phyloP scores from a whole-genome alignment of 2,329 filamentous ascomycete genomes.

The Biscogniauxia mediterranea region DNA sequence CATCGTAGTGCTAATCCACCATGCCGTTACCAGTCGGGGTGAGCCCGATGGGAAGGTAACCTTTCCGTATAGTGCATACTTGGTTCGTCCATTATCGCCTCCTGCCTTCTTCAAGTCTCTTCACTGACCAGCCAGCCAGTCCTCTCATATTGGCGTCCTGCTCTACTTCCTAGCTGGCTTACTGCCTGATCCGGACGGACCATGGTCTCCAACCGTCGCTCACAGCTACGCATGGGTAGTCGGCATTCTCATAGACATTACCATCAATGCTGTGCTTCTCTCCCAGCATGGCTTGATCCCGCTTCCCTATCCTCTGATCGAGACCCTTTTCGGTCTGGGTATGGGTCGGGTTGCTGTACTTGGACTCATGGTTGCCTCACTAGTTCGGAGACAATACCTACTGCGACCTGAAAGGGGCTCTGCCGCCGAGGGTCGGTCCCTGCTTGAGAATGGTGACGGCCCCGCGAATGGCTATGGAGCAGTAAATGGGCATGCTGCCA shows the following conservation, averaged over 20 bases:
- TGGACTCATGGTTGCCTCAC: slow-evolving; percentile 34
- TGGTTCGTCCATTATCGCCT: slow-evolving; percentile 25
- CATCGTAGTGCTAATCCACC: slow-evolving; percentile 32
- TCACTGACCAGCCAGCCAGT: slow-evolving; percentile 27
- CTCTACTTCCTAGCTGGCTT: slow-evolving; percentile 43
- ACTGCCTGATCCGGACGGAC: slow-evolving; percentile 43
- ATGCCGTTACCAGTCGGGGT: slow-evolving; percentile 32
- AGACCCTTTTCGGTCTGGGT: slow-evolving; percentile 32
- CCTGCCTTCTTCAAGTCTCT: background rate
- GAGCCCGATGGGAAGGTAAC: slow-evolving; percentile 24
- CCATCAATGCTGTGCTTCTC: slow-evolving; percentile 37
- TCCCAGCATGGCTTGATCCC: slow-evolving; percentile 31
- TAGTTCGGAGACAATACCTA: slow-evolving; percentile 34
- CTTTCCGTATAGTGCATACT: slow-evolving; percentile 42
- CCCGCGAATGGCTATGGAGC: slow-evolving; percentile 29
- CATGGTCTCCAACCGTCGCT: slow-evolving; percentile 39
- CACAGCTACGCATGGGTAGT: slow-evolving; percentile 39
- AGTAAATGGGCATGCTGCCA: slow-evolving; percentile 7
- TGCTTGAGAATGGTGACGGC: slow-evolving; percentile 40
- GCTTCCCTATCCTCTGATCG: slow-evolving; percentile 27
- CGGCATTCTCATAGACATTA: slow-evolving; percentile 34
- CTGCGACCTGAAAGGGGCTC: slow-evolving; percentile 32
- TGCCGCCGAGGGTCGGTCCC: slow-evolving; percentile 37
- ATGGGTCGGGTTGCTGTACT: slow-evolving; percentile 34
- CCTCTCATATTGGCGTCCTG: slow-evolving; percentile 39